Evolutionary conservation across 257 asterid genomes (phyloP).

Genomic region (Mitragyna speciosa): DNA sequence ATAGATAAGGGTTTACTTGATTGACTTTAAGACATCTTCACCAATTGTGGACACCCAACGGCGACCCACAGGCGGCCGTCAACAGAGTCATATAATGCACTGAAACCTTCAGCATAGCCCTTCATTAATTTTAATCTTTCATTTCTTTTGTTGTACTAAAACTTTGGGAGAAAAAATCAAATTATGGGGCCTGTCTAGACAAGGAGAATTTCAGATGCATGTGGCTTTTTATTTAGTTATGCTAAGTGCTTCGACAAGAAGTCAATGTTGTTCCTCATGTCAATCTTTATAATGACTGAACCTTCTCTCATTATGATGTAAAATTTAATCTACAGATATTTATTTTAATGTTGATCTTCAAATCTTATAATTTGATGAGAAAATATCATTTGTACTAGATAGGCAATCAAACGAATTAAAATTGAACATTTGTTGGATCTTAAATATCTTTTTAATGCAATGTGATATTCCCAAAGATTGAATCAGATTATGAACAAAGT

Average conservation of each 20-base stretch:
- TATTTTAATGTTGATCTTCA: too few relatives aligned
- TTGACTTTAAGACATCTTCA: neutral
- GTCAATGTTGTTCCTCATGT: neutral
- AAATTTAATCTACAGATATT: neutral
- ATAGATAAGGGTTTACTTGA: neutral
- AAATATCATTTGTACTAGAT: neutral
- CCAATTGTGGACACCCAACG: neutral
- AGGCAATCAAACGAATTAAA: too few relatives aligned
- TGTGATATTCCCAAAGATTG: neutral
- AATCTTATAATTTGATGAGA: neutral
- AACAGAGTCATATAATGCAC: neutral
- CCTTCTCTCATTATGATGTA: neutral
- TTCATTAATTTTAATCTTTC: neutral
- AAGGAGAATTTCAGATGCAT: neutral
- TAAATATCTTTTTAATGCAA: neutral
- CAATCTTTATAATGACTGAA: neutral
- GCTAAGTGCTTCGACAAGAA: neutral
- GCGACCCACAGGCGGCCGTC: neutral
- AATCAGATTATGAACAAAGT: neutral
- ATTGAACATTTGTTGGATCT: neutral
- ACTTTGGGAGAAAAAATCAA: neutral
- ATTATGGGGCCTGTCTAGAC: slow-evolving; percentile 3
- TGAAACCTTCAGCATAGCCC: neutral
- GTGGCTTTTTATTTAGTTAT: neutral
- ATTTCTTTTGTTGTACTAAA: neutral